Conservation (phyloP, 495 filamentous ascomycete species). For the Tuber aestivum region DNA sequence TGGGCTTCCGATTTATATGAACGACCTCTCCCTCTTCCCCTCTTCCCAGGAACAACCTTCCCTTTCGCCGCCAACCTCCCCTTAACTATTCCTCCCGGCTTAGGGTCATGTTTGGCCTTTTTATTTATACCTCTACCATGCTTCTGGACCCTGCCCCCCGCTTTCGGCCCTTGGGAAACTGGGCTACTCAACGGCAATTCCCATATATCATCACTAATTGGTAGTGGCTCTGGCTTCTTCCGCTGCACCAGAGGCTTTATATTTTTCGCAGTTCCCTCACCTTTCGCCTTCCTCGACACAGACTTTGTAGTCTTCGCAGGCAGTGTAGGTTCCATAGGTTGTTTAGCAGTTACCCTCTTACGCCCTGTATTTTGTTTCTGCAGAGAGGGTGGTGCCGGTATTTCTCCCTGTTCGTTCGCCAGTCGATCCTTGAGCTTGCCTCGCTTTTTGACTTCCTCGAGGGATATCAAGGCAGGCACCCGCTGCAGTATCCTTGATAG, state of each 20-base stretch:
- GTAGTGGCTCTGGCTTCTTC: background rate
- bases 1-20: background rate
- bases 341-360: background rate
- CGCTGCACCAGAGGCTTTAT: background rate
- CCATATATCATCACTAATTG: constrained; percentile 1
- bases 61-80: background rate
- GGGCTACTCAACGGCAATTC: constrained; percentile 1
- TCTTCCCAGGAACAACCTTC: background rate
- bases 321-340: background rate
- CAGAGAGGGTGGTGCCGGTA: background rate
- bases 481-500: background rate
- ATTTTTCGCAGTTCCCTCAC: background rate
- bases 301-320: background rate
- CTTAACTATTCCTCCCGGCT: background rate
- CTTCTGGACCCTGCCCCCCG: background rate
- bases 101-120: background rate
- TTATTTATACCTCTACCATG: background rate
- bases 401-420: background rate
- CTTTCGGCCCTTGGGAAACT: background rate
- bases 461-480: background rate
- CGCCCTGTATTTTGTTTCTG: background rate
- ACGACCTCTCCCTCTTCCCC: background rate
- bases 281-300: background rate
- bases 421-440: constrained; percentile 2
- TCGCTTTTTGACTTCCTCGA: background rate